These are phyloP conservation scores for Flaveria brownii DNA, from an alignment of 129 eudicot genomes.

Conservation along the genomic window DNA sequence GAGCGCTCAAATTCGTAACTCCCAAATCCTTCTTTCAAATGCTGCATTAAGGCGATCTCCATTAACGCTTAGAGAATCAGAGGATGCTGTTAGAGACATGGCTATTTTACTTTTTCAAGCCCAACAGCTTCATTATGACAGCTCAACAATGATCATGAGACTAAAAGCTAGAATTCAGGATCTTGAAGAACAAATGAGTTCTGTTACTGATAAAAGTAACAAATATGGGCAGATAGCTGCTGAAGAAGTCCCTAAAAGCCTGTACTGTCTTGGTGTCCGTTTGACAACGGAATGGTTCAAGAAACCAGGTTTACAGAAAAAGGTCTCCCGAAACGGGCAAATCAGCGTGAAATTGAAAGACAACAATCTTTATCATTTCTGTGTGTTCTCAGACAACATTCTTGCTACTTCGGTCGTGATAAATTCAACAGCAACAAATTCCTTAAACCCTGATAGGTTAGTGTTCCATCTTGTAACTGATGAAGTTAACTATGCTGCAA, in stretches of 20 bases:
- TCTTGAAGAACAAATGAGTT: constrained; percentile 48
- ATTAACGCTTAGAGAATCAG: constrained; percentile 44
- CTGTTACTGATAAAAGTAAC: constrained; percentile 44
- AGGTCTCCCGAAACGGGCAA: background rate
- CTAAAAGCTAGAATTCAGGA: constrained; percentile 45
- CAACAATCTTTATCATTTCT: constrained; percentile 54
- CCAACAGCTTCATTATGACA: constrained; percentile 52
- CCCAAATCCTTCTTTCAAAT: constrained; percentile 58
- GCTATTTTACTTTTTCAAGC: constrained; percentile 52
- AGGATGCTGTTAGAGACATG: constrained; percentile 44
- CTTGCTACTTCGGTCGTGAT: constrained; percentile 62
- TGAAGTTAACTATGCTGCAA: constrained; percentile 49
- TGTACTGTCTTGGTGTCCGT: constrained; percentile 53
- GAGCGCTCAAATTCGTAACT: constrained; percentile 58
- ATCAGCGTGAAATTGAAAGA: constrained; percentile 37
- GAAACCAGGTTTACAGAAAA: constrained; percentile 28
- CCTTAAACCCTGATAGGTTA: constrained; percentile 39
- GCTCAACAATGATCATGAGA: constrained; percentile 55
- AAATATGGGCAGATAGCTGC: constrained; percentile 59
- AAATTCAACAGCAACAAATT: constrained; percentile 48
- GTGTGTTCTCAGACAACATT: constrained; percentile 58
- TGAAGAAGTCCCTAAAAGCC: constrained; percentile 55
- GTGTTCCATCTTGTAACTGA: constrained; percentile 64
- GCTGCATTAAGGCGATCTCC: constrained; percentile 55
- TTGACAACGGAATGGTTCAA: constrained; percentile 50